Conservation (phyloP, 1,284 basidiomycete species). For the Apiotrichum brassicae region DNA sequence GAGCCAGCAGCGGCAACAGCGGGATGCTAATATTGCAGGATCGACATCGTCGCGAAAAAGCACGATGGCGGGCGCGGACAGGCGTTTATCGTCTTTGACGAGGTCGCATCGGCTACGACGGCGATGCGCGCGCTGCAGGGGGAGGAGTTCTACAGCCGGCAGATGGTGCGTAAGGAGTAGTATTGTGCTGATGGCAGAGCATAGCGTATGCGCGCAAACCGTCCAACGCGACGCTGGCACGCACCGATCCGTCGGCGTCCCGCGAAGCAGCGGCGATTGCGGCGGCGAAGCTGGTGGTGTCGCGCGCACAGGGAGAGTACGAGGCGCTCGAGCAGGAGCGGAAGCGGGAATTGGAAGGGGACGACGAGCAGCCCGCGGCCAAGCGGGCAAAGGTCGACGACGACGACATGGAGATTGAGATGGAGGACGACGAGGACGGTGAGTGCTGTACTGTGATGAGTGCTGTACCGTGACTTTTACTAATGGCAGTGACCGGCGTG, state of each 20-base stretch:
- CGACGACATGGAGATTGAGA: constrained; percentile 45
- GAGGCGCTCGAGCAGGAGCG: constrained; percentile 56
- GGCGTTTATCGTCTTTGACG: constrained; percentile 92
- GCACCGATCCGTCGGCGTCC: constrained; percentile 55
- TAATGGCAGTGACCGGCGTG: neutral
- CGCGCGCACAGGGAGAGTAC: constrained; percentile 50
- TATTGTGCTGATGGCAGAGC: constrained; percentile 11
- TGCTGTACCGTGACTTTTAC: too few relatives aligned
- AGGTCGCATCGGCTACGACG: constrained; percentile 77
- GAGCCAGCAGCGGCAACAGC: too few relatives aligned
- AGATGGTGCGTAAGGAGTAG: constrained; percentile 25
- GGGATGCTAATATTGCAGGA: constrained; percentile 32
- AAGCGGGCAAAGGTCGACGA: constrained; percentile 36
- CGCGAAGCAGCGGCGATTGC: constrained; percentile 51
- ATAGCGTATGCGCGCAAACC: constrained; percentile 81
- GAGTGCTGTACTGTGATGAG: constrained; percentile 8
- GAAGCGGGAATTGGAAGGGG: constrained; percentile 56
- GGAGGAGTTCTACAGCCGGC: constrained; percentile 68
- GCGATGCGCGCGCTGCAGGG: constrained; percentile 86
- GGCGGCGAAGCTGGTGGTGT: constrained; percentile 44
- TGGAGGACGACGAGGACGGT: constrained; percentile 44
- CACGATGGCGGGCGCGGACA: constrained; percentile 78
- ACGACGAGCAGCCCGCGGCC: constrained; percentile 49
- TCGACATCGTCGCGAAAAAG: constrained; percentile 93
- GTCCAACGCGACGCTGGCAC: constrained; percentile 67